Evolutionary conservation across 1,284 basidiomycete species (phyloP).

Genomic region (Prillingera fragicola): DNA sequence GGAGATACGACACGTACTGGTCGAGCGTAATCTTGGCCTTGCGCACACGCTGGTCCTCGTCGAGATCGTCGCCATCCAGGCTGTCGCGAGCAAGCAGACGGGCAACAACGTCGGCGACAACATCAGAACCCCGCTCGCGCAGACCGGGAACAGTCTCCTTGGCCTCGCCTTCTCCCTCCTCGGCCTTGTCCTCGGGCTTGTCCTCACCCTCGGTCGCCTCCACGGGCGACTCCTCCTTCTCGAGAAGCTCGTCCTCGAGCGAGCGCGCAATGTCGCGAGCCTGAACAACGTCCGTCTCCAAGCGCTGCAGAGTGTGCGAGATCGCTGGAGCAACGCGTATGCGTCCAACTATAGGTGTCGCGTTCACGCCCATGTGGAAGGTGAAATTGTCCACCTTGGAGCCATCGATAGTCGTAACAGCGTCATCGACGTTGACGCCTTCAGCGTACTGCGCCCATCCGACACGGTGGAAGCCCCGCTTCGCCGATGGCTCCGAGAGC

Average conservation of each 20-base stretch:
- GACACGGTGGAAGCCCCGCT: conserved; percentile 82
- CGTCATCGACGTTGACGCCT: conserved; percentile 69
- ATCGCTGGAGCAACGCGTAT: conserved; percentile 73
- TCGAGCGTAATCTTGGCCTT: conserved; percentile 39
- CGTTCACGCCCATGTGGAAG: conserved; percentile 76
- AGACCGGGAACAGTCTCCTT: conserved; percentile 19
- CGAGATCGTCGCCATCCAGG: conserved; percentile 26
- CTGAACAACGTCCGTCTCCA: conserved; percentile 70
- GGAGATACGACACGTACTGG: conserved; percentile 40
- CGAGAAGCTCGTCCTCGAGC: conserved; percentile 61
- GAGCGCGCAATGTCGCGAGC: conserved; percentile 63
- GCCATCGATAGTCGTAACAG: conserved; percentile 67
- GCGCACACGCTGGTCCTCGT: conserved; percentile 25
- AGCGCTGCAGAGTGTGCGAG: conserved; percentile 67
- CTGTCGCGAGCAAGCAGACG: conserved; percentile 28
- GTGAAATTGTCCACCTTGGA: conserved; percentile 91
- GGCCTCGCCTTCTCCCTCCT: conserved; percentile 10
- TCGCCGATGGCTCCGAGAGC: conserved; percentile 79
- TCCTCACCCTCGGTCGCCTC: conserved; percentile 41
- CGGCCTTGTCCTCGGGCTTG: conserved; percentile 38
- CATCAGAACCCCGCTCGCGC: conserved; percentile 36
- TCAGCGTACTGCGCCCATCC: conserved; percentile 83
- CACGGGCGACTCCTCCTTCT: conserved; percentile 4
- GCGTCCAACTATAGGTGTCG: conserved; percentile 68
- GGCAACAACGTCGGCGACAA: conserved; percentile 37